Conservation (phyloP, 1,284 basidiomycete genomes). For the Fomitopsis betulina region DNA sequence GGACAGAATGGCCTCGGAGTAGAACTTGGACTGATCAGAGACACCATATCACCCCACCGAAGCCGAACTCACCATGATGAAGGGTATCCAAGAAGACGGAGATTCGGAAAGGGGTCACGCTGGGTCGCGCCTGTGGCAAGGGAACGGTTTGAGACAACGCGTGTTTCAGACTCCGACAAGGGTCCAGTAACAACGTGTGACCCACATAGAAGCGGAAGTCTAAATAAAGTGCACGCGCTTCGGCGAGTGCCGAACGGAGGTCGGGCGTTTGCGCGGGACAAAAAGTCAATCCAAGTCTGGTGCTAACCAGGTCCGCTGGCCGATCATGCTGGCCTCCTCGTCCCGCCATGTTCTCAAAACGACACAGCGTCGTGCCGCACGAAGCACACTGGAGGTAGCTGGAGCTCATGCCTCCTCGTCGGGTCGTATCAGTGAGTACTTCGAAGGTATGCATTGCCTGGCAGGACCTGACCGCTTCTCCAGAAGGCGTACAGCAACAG, state of each 20-base stretch:
- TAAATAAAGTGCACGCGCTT: not conserved
- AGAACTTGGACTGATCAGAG: constrained; percentile 53
- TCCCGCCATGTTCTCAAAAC: constrained; percentile 33
- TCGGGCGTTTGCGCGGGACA: not conserved
- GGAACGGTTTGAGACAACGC: constrained; percentile 8
- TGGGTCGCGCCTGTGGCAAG: constrained; percentile 23
- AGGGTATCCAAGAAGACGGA: constrained; percentile 20
- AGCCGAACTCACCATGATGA: constrained; percentile 23
- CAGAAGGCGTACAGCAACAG: constrained; percentile 8
- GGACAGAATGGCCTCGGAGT: constrained; percentile 89
- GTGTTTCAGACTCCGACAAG: not conserved
- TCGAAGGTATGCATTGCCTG: too few relatives aligned
- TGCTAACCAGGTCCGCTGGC: constrained; percentile 1
- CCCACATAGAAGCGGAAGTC: not conserved
- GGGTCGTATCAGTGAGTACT: not conserved
- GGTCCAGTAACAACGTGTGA: not conserved
- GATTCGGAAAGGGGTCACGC: constrained; percentile 15
- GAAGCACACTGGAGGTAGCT: constrained; percentile 4
- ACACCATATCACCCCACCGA: not conserved
- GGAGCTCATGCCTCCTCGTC: not conserved
- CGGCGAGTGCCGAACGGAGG: not conserved
- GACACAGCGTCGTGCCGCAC: constrained; percentile 8
- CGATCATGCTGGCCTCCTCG: constrained; percentile 37
- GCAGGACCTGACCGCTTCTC: not conserved
- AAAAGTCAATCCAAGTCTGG: not conserved